Evolutionary conservation across 306 rosid species (phyloP), one percentile per base, ranked within the genome.

Genomic region (Ziziphus jujuba): DNA sequence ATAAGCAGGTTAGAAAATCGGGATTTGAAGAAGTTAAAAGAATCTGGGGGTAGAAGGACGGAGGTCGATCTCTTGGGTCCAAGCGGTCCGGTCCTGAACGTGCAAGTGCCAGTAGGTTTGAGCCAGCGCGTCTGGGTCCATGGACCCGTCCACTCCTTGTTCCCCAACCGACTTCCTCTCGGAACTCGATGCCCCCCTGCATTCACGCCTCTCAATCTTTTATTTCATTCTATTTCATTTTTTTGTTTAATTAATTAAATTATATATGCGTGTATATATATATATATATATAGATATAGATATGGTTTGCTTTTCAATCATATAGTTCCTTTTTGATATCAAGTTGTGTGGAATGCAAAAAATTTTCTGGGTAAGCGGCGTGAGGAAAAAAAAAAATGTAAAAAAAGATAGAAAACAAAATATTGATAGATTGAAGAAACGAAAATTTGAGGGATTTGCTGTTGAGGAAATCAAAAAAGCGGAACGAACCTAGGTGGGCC

Each of bases 51-150:
- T 55, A 28, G 88, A 72, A 25, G 96, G 85, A 61, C 95, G 87
- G 36, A 93, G 87, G 69, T 90, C 97, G 50, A 93, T 86, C 75
- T 93, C 99, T 38, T 86, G 96, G 73, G 99, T 90, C 99, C 99
- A 93, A 64, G 96, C 89, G 20, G 73, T 78, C 6, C 83, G 80
- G 75, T 93, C 96, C 78, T 93, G 99, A 72, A 79, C 40, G 28
- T 93, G 99, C 63, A 93, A 81, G 38, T 88, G 87, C 99, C 99
- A 93, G 73, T 88, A 93, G 63, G 91, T 88, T 20, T 86, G 97
- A 78, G 99, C 99, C 81, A 93, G 33, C 19, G 85, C 86, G 54
- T 93, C 90, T 0, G 98, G 98, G 84, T 93, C 95, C 96, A 90
- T 72, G 0, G 70, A 55, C 21, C 69, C 85, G 33, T 66, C 72